Base-by-base conservation (phyloP, 768 basidiomycete species). In the Lentinula boryana region DNA sequence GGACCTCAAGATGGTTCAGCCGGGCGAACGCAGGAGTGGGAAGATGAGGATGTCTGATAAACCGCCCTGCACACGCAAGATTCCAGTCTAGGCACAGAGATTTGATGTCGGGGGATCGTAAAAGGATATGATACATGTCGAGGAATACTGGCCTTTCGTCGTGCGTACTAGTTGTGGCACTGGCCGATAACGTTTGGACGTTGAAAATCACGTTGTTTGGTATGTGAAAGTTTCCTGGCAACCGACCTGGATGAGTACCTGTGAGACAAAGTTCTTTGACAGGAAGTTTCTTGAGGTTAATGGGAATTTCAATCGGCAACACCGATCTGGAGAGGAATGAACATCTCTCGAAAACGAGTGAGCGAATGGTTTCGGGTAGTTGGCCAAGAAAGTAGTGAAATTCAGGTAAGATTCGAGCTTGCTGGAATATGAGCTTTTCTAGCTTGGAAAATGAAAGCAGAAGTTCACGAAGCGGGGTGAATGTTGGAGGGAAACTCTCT, bases 61-160 rank as follows among this genome's bases (percentile, higher is more conserved):
- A 65, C 16, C 69, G 69, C 65, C 78, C 73, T 16, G 78, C 72
- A 48, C 75, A 73, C 18, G 75, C 75, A 1, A 63, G 31, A 2
- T 72, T 75, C 67, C 72, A 76, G 65, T 81, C 80, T 52, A 81
- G 70, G 51, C 73, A 74, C n/a, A 82, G 68, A n/a, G 70, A 68
- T 13, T 71, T 74, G 18, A 82, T 71, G 2, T 70, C 69, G 10
- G 68, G 65, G 0, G 72, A 56, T 13, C 55, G 55, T 31, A 36
- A 31, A 21, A 56, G 36, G 40, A 56, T 40, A 21, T 41, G 40
- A 12, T 40, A 56, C 55, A 56, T 56, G 40, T 56, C 55, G 21
- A 56, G 55, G 7, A 23, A 12, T 7, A 40, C 15, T 32, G 13
- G 55, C 5, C 16, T 78, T 36, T 72, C 70, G 56, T 67, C 7